Evolutionary conservation across 2,329 filamentous ascomycete genomes (phyloP), one percentile per base, ranked within the genome.

Genomic region (Blastomyces parvus): DNA sequence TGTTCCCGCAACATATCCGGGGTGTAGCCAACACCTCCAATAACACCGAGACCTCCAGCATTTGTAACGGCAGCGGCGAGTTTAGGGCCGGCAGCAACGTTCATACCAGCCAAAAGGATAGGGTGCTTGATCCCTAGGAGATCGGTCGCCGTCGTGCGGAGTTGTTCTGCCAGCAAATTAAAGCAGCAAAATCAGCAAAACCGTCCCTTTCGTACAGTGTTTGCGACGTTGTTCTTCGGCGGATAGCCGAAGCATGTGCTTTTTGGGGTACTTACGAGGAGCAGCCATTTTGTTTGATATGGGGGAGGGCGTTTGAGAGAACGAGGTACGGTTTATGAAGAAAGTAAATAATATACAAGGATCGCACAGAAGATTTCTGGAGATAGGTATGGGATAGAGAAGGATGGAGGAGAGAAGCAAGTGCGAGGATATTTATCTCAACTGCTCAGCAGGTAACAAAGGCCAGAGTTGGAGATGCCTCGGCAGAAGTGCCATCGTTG

Each of bases 91-190:
- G 94, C 94, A 63, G 94, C 94, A 67, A 97, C 94, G 83, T 99
- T 97, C 94, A 99, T 99, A 77, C 94, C 94, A 71, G 94, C 94
- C 66, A 99, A 87, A 73, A 99, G 82, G 74, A 99, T 83, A 64
- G 94, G 94, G 80, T 99, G 94, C 77, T 96, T 90, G 85, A 99
- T 97, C 83, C 91, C 90, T 80, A 99, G 89, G 68, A 97, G 89
- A 84, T 97, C 93, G 70, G 94, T 99, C 72, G 92, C 83, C 69
- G 90, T 87, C 62, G 94, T 99, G 74, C 90, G 90, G 78, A 99
- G 88, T 82, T 90, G 84, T 81, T 94, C 90, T 93, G 77, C 65
- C 8, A 5, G 36, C 22, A 46, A 33, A 27, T 25, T 17, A 14
- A 59, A 46, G 30, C 25, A 55, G 22, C 33, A 63, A 55, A 30